Conservation (phyloP, 768 basidiomycete species). For the Coprinopsis cinerea region DNA sequence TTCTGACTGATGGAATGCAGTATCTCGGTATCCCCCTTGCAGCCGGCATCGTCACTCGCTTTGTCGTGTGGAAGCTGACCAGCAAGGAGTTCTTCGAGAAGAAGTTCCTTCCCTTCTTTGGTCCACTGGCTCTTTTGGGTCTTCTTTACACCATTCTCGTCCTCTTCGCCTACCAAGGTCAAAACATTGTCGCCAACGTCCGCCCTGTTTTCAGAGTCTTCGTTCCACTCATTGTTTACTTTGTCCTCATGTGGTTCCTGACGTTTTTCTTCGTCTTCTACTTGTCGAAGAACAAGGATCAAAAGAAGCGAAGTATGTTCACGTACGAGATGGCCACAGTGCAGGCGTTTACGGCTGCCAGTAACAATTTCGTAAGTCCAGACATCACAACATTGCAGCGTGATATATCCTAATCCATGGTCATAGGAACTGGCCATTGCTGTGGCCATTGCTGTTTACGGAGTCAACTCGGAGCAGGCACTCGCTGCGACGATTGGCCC, state of each 20-base stretch:
- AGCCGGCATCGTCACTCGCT: constrained; percentile 68
- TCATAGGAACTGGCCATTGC: constrained; percentile 78
- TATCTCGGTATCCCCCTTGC: constrained; percentile 80
- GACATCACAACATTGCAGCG: neutral
- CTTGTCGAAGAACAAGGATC: constrained; percentile 31
- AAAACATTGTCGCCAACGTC: constrained; percentile 67
- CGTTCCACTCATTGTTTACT: constrained; percentile 78
- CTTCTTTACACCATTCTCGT: constrained; percentile 78
- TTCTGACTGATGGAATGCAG: constrained; percentile 27
- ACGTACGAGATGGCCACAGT: constrained; percentile 72
- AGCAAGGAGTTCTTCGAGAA: constrained; percentile 45
- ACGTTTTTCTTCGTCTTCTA: constrained; percentile 54
- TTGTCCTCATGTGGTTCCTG: constrained; percentile 66
- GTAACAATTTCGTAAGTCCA: constrained; percentile 65
- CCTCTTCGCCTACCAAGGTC: constrained; percentile 65
- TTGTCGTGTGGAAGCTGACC: constrained; percentile 38
- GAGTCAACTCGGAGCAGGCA: constrained; percentile 71
- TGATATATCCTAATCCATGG: neutral
- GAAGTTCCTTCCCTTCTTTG: constrained; percentile 63
- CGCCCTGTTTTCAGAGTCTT: constrained; percentile 75
- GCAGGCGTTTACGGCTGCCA: constrained; percentile 75
- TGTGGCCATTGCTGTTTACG: constrained; percentile 71
- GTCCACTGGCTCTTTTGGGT: constrained; percentile 64
- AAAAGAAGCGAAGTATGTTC: constrained; percentile 15
- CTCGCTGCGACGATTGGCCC: constrained; percentile 78